phyloP scores from a whole-genome alignment of 2,329 filamentous ascomycete genomes.

The Kalaharituber pfeilii region DNA sequence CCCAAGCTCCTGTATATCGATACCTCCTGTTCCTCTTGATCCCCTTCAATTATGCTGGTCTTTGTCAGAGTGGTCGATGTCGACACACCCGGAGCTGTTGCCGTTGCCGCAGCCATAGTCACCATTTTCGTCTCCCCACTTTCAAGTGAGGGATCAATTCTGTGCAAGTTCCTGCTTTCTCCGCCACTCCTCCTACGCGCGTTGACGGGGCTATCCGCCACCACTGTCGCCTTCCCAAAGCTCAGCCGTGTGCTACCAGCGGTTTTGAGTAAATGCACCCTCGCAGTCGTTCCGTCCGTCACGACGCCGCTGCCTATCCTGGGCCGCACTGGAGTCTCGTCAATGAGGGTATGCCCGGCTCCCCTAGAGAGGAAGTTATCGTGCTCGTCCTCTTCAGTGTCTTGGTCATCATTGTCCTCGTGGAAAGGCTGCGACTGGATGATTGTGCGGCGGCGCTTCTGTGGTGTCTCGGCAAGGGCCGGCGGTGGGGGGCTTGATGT shows the following conservation, averaged over 20 bases:
- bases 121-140: neutral
- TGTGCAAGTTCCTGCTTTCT: constrained; percentile 10
- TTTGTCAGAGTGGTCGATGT: too few species aligned
- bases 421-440: neutral
- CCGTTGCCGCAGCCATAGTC: constrained; percentile 1
- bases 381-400: neutral
- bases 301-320: neutral
- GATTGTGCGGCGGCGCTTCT: neutral
- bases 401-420: neutral
- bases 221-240: neutral
- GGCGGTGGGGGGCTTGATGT: neutral
- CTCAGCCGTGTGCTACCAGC: neutral
- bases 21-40: constrained; percentile 14
- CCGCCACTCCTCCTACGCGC: constrained; percentile 5
- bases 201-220: neutral
- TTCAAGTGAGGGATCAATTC: constrained; percentile 4
- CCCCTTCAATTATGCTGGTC: neutral
- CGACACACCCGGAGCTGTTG: neutral
- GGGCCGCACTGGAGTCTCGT: neutral
- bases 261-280: neutral
- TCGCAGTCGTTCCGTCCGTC: neutral
- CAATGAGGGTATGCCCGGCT: too few species aligned
- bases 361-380: neutral
- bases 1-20: constrained; percentile 27
- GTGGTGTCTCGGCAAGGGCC: neutral